Evolutionary conservation across 768 basidiomycete species (phyloP), one percentile per base, ranked within the genome.

Genomic region (Boletus rubroflammeus): DNA sequence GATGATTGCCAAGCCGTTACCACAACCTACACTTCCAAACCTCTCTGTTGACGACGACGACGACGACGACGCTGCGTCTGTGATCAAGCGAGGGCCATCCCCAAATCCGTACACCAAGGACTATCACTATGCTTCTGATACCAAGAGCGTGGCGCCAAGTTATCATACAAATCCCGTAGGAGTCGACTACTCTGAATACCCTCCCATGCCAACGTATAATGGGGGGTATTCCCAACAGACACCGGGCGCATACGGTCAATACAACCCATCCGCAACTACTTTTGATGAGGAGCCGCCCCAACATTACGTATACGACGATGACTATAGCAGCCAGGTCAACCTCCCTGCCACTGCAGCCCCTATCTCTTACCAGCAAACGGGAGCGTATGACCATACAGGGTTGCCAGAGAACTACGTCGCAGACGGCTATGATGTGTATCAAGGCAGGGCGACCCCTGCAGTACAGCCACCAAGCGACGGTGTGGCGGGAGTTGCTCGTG

Each of bases 11-110:
- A 81, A 86, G 61, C 87, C 86, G 10, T 78, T 93, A 6, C 92
- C 93, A 19, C 93, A 97, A 72, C 97, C 97, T 1, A 99, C 97
- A 9, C 81, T 98, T 32, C 97, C 97, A 14, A 90, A 90, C 59
- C 78, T 99, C 47, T 85, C 83, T n/a, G 78, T 97, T 43, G 88
- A 95, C 51, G 90, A 94, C 58, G 85, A 75, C 41, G 85, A 75
- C 41, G 69, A 74, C 41, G 69, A 78, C 50, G 83, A 86, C 55
- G 76, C 83, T 47, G 70, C 74, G 1, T 81, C 85, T 5, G 80
- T 81, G 19, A 75, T 73, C 42, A 77, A 85, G 59, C 78, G 81
- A 52, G 82, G 82, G 8, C 74, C 70, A 39, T 72, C 81, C 35
- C 76, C 85, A 53, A 83, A 75, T 69, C 73, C 77, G 8, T 79